Percentiles rank a stretch among this genome's conserved stretches.
These are phyloP conservation scores for Scenedesmus sp. DNA, from an alignment of 163 green algal species.

Conservation along the genomic window DNA sequence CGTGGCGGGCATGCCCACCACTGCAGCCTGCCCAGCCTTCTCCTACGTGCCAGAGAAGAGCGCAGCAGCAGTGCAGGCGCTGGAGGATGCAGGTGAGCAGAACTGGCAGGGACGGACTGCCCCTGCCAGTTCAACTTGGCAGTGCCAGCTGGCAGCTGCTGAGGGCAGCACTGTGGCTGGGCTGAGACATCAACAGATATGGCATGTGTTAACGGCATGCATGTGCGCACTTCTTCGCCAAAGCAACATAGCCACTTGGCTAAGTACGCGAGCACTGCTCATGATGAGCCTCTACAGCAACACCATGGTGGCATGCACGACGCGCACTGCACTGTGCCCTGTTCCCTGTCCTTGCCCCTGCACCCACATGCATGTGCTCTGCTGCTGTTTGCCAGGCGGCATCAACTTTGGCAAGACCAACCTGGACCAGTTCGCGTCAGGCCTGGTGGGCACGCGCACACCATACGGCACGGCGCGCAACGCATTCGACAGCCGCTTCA, in stretches of 20 bases:
- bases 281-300: too few species aligned
- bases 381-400: constrained; percentile 60
- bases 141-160: background rate
- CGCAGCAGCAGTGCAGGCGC: constrained; percentile 65
- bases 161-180: background rate
- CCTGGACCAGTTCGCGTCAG: constrained; percentile 90
- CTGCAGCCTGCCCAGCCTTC: constrained; percentile 80
- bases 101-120: background rate
- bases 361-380: background rate
- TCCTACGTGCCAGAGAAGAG: constrained; percentile 63
- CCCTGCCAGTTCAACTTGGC: too few species aligned
- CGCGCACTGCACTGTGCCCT: background rate
- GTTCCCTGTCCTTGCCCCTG: background rate
- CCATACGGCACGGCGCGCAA: constrained; percentile 75
- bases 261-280: too few species aligned
- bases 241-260: too few species aligned
- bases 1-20: constrained; percentile 80
- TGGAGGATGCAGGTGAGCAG: constrained; percentile 70
- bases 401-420: constrained; percentile 91
- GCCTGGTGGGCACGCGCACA: constrained; percentile 83
- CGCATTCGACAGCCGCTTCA: constrained; percentile 82
- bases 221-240: background rate
- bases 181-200: background rate
- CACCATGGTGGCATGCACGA: background rate
- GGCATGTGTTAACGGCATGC: background rate